A percentile compares a stretch with the other conserved stretches of the same genome.
phyloP scores from a whole-genome alignment of 768 basidiomycete genomes.

The Sarcodon aspratus region DNA sequence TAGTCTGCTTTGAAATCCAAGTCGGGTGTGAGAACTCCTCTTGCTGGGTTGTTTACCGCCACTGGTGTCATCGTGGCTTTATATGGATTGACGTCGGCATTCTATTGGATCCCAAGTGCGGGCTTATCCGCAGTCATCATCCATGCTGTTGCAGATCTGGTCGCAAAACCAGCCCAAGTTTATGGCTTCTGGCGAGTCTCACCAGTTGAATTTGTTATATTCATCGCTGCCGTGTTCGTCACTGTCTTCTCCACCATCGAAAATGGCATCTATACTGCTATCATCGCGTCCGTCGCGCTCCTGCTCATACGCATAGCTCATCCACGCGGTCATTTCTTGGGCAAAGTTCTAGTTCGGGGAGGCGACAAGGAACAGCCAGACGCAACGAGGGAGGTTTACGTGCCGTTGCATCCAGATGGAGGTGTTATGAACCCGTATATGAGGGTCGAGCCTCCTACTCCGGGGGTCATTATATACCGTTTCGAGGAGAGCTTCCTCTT shows the following conservation, averaged over 20 bases:
- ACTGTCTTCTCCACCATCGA: constrained; percentile 94
- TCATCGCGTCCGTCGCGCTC: constrained; percentile 67
- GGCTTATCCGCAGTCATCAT: constrained; percentile 91
- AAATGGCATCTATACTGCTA: constrained; percentile 82
- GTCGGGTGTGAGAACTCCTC: constrained; percentile 93
- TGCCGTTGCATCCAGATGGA: constrained; percentile 52
- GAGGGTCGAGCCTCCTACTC: constrained; percentile 65
- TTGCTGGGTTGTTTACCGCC: constrained; percentile 77
- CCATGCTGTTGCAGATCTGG: constrained; percentile 81
- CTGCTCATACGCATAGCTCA: constrained; percentile 80
- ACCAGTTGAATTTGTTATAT: constrained; percentile 88
- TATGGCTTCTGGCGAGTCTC: constrained; percentile 91
- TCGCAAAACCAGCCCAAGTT: constrained; percentile 74
- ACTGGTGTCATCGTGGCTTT: constrained; percentile 87
- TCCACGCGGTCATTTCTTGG: constrained; percentile 86
- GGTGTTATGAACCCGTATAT: constrained; percentile 58
- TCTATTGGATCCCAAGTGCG: constrained; percentile 81
- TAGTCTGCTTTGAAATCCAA: constrained; percentile 87
- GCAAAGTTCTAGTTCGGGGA: constrained; percentile 54
- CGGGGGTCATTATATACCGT: constrained; percentile 86
- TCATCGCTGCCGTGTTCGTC: constrained; percentile 75
- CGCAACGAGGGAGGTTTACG: constrained; percentile 61
- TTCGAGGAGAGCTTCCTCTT: constrained; percentile 86
- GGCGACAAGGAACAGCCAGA: constrained; percentile 12
- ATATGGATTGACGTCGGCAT: constrained; percentile 88